A percentile compares a stretch with the other conserved stretches of the same genome.
Evolutionary conservation across 1,284 basidiomycete genomes (phyloP).

Genomic region (Malassezia caprae): DNA sequence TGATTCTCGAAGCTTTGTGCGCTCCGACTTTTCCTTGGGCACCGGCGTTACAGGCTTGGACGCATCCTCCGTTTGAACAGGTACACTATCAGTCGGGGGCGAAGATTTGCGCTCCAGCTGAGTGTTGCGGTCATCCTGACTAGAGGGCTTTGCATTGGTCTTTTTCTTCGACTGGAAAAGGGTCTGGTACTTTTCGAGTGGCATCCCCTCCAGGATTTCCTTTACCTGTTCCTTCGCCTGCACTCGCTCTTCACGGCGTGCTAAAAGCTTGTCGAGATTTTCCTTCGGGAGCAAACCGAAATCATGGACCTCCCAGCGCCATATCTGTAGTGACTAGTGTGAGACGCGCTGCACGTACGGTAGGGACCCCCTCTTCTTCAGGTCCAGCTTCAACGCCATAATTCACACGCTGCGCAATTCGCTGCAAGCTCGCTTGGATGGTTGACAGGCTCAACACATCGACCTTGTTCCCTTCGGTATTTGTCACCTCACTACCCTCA

Average conservation of each 20-base stretch:
- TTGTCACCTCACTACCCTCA: slow-evolving; percentile 20
- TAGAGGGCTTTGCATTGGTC: slow-evolving; percentile 15
- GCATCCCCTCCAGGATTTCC: slow-evolving; percentile 21
- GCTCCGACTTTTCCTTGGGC: slow-evolving; percentile 23
- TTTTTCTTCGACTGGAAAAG: slow-evolving; percentile 23
- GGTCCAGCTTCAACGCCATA: slow-evolving; percentile 27
- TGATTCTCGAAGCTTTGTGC: slow-evolving; percentile 26
- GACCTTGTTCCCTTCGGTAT: neutral
- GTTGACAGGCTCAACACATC: slow-evolving; percentile 20
- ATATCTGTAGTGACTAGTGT: slow-evolving; percentile 55
- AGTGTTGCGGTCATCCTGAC: neutral
- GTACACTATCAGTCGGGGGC: neutral
- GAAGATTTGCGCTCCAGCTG: neutral
- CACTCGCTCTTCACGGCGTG: slow-evolving; percentile 59
- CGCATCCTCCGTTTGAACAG: neutral
- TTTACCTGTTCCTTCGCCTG: slow-evolving; percentile 52
- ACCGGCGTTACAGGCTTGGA: slow-evolving; percentile 10
- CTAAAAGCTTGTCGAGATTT: slow-evolving; percentile 58
- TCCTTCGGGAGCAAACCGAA: slow-evolving; percentile 63
- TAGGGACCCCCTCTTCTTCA: neutral
- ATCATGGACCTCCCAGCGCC: slow-evolving; percentile 74
- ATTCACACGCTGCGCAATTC: slow-evolving; percentile 32
- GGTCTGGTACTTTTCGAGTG: slow-evolving; percentile 20
- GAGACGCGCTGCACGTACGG: slow-evolving; percentile 3
- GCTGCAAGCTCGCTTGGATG: slow-evolving; percentile 25